phyloP scores from a whole-genome alignment of 805 yeast species.

The Lipomyces sp. region DNA sequence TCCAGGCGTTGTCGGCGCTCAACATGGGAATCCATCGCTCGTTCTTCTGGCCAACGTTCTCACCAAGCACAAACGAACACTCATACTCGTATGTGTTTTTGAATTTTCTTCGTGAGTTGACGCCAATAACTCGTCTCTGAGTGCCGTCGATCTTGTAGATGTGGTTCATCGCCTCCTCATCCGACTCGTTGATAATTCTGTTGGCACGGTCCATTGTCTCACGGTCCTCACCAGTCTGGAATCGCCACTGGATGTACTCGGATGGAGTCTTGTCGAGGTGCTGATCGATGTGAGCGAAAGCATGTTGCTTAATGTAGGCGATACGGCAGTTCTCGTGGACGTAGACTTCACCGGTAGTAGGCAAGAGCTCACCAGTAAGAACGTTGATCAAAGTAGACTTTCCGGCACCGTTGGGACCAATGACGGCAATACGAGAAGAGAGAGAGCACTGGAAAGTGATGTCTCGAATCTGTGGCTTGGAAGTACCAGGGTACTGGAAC shows the following conservation, averaged over 20 bases:
- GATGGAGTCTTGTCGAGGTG: slow-evolving; percentile 99
- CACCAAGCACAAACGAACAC: slow-evolving; percentile 97
- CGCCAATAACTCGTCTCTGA: slow-evolving; percentile 94
- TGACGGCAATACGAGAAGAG: slow-evolving; percentile 99
- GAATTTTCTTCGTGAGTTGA: slow-evolving; percentile 98
- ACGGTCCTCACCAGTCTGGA: slow-evolving; percentile 99
- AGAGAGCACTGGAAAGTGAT: slow-evolving; percentile 98
- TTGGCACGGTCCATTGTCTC: slow-evolving; percentile 99
- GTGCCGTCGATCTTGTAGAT: slow-evolving; percentile 99
- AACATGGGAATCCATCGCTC: slow-evolving; percentile 99
- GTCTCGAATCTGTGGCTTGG: slow-evolving; percentile 90
- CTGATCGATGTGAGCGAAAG: slow-evolving; percentile 98
- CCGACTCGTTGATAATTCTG: slow-evolving; percentile 95
- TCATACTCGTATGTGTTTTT: slow-evolving; percentile 99
- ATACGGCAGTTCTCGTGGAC: slow-evolving; percentile 99
- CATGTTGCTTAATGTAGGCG: slow-evolving; percentile 99
- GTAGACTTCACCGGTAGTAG: slow-evolving; percentile 98
- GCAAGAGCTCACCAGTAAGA: slow-evolving; percentile 98
- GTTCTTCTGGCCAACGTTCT: slow-evolving; percentile 97
- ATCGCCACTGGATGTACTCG: slow-evolving; percentile 99
- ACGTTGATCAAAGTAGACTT: slow-evolving; percentile 98
- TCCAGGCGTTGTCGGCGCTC: slow-evolving; percentile 99
- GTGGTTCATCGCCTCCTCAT: slow-evolving; percentile 99
- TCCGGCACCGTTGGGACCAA: slow-evolving; percentile 99
- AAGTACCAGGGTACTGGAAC: slow-evolving; percentile 99